A percentile compares a stretch with the other conserved stretches of the same genome.
Evolutionary conservation across 192 early-diverging fungal genomes (phyloP).

Genomic region (Coemansia sp.): DNA sequence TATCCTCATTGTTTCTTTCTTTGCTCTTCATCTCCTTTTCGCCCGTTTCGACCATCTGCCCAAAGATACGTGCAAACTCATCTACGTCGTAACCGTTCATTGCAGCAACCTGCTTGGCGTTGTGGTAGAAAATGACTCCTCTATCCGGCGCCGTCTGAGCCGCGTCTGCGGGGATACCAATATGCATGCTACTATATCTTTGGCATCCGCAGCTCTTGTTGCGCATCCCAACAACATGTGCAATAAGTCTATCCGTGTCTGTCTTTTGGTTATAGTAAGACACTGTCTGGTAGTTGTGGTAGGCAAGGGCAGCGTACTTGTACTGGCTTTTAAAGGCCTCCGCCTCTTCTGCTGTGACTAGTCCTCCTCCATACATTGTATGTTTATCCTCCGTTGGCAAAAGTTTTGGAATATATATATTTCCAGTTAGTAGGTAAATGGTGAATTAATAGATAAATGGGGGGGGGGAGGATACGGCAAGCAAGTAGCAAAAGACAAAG

Average conservation of each 20-base stretch:
- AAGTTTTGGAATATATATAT: not conserved
- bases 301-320: constrained; percentile 10
- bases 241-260: constrained; percentile 6
- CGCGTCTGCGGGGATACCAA: not conserved
- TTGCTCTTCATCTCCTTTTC: not conserved
- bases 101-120: not conserved
- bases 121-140: constrained; percentile 3
- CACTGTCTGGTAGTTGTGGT: constrained; percentile 4
- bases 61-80: constrained; percentile 7
- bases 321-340: not conserved
- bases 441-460: not conserved
- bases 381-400: not conserved
- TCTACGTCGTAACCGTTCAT: constrained; percentile 7
- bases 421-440: not conserved
- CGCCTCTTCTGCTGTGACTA: constrained; percentile 6
- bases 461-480: too few relatives aligned
- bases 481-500: too few relatives aligned
- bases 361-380: constrained; percentile 10
- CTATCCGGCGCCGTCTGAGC: not conserved
- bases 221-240: not conserved
- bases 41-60: not conserved
- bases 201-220: constrained; percentile 3
- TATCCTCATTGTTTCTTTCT: not conserved
- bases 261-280: constrained; percentile 3
- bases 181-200: not conserved